Percentiles rank a stretch among this genome's conserved stretches.
These are phyloP conservation scores for Sporobolomyces pararoseus DNA, from an alignment of 768 basidiomycete genomes.

Conservation along the genomic window DNA sequence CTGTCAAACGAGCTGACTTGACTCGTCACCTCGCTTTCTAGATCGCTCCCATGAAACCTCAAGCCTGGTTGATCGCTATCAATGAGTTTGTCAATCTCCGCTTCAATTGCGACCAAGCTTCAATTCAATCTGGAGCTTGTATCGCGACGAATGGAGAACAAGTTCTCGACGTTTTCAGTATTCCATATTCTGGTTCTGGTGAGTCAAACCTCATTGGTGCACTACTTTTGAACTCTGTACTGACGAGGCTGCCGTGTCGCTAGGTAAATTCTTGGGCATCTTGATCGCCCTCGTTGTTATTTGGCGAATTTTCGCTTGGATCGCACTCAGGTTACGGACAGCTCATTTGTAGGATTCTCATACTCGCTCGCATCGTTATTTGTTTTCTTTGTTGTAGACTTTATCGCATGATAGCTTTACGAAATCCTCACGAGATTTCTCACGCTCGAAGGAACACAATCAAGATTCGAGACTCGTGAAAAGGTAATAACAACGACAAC, in stretches of 20 bases:
- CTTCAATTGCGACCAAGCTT: slow-evolving; percentile 48
- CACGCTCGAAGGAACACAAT: too few relatives aligned
- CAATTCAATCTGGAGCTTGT: slow-evolving; percentile 48
- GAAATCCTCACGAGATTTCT: too few relatives aligned
- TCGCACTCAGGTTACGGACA: slow-evolving; percentile 25
- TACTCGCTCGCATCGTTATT: not conserved
- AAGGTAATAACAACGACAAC: too few relatives aligned
- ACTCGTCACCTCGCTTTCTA: not conserved
- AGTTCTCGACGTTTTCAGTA: slow-evolving; percentile 48
- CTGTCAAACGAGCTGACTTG: not conserved
- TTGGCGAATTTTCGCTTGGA: slow-evolving; percentile 46
- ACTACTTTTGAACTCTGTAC: not conserved
- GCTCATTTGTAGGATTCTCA: slow-evolving; percentile 5
- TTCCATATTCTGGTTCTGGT: slow-evolving; percentile 22
- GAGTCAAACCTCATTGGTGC: not conserved
- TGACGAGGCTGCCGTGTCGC: too few relatives aligned
- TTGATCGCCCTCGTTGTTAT: slow-evolving; percentile 45
- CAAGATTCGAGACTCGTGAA: too few relatives aligned
- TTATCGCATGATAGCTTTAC: too few relatives aligned
- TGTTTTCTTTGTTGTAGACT: not conserved
- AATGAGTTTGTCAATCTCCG: slow-evolving; percentile 49
- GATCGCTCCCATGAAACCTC: slow-evolving; percentile 43
- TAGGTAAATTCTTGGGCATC: slow-evolving; percentile 43
- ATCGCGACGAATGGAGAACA: slow-evolving; percentile 50
- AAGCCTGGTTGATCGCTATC: slow-evolving; percentile 49